Base-by-base conservation (phyloP, 1,284 basidiomycete genomes). In the Papiliotrema fonsecae region DNA sequence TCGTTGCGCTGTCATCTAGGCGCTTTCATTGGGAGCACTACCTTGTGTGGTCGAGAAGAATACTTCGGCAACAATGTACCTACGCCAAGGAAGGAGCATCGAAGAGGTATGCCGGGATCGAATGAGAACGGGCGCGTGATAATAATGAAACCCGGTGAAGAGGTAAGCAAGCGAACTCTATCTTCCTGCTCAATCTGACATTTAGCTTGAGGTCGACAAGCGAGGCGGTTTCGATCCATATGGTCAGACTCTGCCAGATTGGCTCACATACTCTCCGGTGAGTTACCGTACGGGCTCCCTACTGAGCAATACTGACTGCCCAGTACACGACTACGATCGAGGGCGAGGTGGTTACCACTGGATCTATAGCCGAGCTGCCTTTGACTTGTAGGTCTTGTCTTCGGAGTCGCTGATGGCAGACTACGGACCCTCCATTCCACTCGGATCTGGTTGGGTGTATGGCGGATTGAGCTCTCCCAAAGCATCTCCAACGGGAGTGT, bases 251-350 rank as follows among this genome's bases (percentile, higher is more conserved):
- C 44, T 60, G 18, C 57, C 57, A 32, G 55, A 57, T 39, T 60
- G 57, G 57, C 47, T 60, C 35, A 49, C 52, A 1, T 60, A 52
- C 47, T 49, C 52, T 2, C 34, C 41, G 45, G 57, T 60, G 38
- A 36, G 57, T 25, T 32, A n/a, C 47, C 1, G 14, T 5, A 16
- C 35, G 6, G 5, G 49, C 22, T 42, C 25, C 34, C 21, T 19
- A 32, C 18, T 21, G 26, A 16, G 5, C 18, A 6, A 14, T 25
- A 38, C 50, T 54, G 55, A 50, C 42, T 34, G 34, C 16, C 16
- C 34, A 35, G 34, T 35, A 35, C 34, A 47, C 56, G 9, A 60
- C 52, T 9, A 43, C 37, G n/a, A 36, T 54, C 16, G 43, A 47
- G 25, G 55, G 55, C 7, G 22, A 45, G 24, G 32, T 9, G 16